Evolutionary conservation across 768 basidiomycete species (phyloP), one percentile per base, ranked within the genome.

Genomic region (Boletus insuetus): DNA sequence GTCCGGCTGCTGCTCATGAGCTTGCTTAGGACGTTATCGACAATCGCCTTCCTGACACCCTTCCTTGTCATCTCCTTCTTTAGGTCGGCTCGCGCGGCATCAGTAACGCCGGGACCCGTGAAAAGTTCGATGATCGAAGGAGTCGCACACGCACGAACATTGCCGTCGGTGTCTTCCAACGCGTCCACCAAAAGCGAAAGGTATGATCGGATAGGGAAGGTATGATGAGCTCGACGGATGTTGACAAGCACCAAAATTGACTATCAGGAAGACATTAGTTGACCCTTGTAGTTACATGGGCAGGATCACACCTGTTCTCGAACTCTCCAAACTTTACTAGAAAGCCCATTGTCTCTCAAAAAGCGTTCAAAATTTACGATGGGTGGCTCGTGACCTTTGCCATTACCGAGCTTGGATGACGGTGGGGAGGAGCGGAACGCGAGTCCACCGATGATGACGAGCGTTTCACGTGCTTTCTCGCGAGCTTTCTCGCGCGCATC

Each of bases 1-100:
- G 73, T 73, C 17, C 74, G 74, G 39, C 73, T 77, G 43, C 66
- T 62, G 34, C 68, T 63, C 48, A 92, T 75, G 20, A 93, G 76
- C 68, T 84, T 87, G 51, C 77, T 72, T 8, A 94, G 78, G 16
- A 98, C 84, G 49, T 79, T 79, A 57, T 98, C 95, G 14, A 87
- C 84, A 44, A 95, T 94, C 6, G 85, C 82, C 73, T 95, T 96
- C 34, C 93, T 82, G 41, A 97, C 90, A 40, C 82, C 82, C 69
- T 91, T 91, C 75, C 88, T 92, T 3, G 79, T 70, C 79, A 98
- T 79, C 68, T 93, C 89, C 67, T 93, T 94, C 79, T 97, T 98
- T 51, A 98, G 78, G 69, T 98, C 96, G 5, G 94, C 84, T 49
- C 91, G 85, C 4, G 97, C 97, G 9, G 84, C 85, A 66, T 95